Evolutionary conservation across 225 moss, liverwort and hornwort species (phyloP), one percentile per base, ranked within the genome.

Genomic region (Physcomitrium patens): DNA sequence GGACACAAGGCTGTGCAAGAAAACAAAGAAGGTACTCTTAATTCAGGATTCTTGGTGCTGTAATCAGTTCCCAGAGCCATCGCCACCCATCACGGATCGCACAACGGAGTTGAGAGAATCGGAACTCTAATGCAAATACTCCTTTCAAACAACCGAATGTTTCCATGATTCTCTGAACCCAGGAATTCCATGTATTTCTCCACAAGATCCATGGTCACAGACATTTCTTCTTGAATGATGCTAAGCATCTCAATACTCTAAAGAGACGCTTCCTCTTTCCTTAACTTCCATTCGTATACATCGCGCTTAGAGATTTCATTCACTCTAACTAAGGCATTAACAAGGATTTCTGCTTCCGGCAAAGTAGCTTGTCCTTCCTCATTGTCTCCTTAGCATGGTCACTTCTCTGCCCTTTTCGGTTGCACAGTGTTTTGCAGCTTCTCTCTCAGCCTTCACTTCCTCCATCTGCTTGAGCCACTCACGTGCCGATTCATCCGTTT

Each of bases 311-410:
- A 85, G 55, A 57, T 82, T 74, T 93, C 96, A 72, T 91, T 91
- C 5, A 92, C 94, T 82, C 70, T 84, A 54, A 97, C 91, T 48
- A 97, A 80, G 15, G 94, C 91, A 80, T 94, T 87, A 14, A 97
- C 77, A 22, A 94, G 91, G 42, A 67, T 67, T 75, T 91, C 92
- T 55, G 89, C 90, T 77, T 87, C 87, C 71, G 64, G 78, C 70
- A 88, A 78, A 69, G 85, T 88, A 26, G 78, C 67, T 76, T 85
- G 85, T 17, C 78, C 88, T 47, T 75, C 78, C 78, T 85, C 85
- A 67, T 46, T 88, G 82, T 31, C 80, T 82, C 63, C 78, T 75
- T 44, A 83, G 44, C 49, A 69, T 5, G 23, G 80, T 60, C 42
- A 64, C 67, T 68, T 88, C 85, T 76, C 73, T 73, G 48, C 63